Percentiles rank a stretch among this genome's conserved stretches.
phyloP scores from a whole-genome alignment of 2,329 filamentous ascomycete species.

The Lasiodiplodia sp. region DNA sequence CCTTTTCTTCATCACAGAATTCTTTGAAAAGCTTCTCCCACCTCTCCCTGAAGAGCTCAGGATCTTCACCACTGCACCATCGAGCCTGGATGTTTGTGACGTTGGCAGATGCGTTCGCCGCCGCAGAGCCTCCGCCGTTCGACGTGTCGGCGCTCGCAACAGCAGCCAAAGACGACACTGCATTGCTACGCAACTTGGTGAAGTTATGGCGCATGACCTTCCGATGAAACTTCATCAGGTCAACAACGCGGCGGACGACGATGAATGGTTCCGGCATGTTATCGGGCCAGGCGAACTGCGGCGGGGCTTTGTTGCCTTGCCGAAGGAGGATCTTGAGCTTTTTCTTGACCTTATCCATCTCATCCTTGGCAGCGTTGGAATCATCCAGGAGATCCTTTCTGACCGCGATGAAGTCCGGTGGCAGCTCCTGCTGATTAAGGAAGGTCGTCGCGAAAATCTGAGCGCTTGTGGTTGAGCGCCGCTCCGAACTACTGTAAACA shows the following conservation, averaged over 20 bases:
- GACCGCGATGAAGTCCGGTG: conserved; percentile 85
- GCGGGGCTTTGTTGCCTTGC: conserved; percentile 89
- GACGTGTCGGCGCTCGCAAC: conserved; percentile 30
- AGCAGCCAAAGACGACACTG: conserved; percentile 67
- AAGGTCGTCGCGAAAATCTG: conserved; percentile 96
- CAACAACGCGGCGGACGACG: conserved; percentile 89
- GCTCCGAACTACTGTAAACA: conserved; percentile 94
- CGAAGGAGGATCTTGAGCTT: conserved; percentile 92
- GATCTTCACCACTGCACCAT: conserved; percentile 97
- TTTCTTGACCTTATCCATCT: conserved; percentile 99
- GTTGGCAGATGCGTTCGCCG: conserved; percentile 46
- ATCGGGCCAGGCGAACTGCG: conserved; percentile 97
- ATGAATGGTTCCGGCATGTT: conserved; percentile 94
- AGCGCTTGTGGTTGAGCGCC: conserved; percentile 91
- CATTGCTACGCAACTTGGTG: conserved; percentile 74
- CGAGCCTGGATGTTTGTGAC: conserved; percentile 74
- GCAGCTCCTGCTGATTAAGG: conserved; percentile 82
- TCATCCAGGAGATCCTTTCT: conserved; percentile 96
- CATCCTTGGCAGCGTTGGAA: conserved; percentile 97
- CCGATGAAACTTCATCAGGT: conserved; percentile 97
- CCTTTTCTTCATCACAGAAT: conserved; percentile 96
- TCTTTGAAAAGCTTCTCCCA: conserved; percentile 99
- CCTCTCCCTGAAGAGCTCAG: conserved; percentile 90
- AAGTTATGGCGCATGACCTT: conserved; percentile 96
- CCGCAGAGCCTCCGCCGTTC: conserved; percentile 32